Percentiles rank a stretch among this genome's conserved stretches.
phyloP scores from a whole-genome alignment of 2,329 filamentous ascomycete genomes.

The Talaromyces sp. region DNA sequence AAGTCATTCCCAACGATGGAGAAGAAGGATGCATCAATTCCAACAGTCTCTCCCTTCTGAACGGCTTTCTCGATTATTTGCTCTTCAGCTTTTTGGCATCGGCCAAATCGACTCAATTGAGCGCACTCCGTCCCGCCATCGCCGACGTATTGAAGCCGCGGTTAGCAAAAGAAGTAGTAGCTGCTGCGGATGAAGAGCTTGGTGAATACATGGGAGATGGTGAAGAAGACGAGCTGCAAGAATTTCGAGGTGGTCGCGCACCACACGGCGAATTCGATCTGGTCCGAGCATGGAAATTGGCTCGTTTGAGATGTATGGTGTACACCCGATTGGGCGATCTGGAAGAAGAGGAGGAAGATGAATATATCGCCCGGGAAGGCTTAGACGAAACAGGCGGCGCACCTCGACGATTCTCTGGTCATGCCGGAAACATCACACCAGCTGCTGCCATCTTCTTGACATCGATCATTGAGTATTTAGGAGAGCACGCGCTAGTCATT shows the following conservation, averaged over 20 bases:
- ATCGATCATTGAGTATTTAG: constrained; percentile 89
- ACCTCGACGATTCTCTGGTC: constrained; percentile 56
- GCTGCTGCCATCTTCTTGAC: constrained; percentile 94
- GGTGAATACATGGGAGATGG: constrained; percentile 79
- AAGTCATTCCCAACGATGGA: constrained; percentile 65
- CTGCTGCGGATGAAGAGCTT: constrained; percentile 80
- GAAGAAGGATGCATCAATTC: constrained; percentile 72
- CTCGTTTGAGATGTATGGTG: constrained; percentile 92
- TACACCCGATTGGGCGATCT: constrained; percentile 95
- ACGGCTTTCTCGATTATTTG: constrained; percentile 89
- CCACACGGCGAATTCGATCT: constrained; percentile 72
- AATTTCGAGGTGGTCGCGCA: constrained; percentile 53
- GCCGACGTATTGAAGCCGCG: constrained; percentile 84
- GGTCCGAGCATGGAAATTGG: constrained; percentile 92
- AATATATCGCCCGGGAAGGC: constrained; percentile 77
- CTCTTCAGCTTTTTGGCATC: constrained; percentile 84
- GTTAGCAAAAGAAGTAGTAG: constrained; percentile 79
- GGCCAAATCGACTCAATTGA: constrained; percentile 74
- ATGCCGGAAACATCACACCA: constrained; percentile 72
- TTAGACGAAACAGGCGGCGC: constrained; percentile 59
- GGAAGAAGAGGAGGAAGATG: constrained; percentile 96
- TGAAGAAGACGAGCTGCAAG: constrained; percentile 68
- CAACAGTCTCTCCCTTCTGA: constrained; percentile 70
- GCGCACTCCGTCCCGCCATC: constrained; percentile 75
- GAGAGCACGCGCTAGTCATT: constrained; percentile 84